A percentile compares a stretch with the other conserved stretches of the same genome.
Conservation (phyloP, 2,329 filamentous ascomycete species). For the Penicillium sclerotigenum region DNA sequence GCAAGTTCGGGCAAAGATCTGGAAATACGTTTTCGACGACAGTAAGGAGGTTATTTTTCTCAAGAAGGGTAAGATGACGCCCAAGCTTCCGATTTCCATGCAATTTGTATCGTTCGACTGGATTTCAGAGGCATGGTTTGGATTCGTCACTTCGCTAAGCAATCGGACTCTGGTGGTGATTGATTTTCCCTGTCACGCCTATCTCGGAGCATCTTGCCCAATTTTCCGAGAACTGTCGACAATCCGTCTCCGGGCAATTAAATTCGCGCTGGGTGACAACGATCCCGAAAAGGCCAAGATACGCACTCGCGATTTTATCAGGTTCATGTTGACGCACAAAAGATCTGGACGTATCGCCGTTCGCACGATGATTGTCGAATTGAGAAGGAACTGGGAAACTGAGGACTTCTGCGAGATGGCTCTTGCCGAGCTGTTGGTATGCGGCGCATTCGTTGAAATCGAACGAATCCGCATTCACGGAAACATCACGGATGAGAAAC, state of each 20-base stretch:
- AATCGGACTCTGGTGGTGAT: neutral
- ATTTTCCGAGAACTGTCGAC: neutral
- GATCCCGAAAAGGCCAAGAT: neutral
- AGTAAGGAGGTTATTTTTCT: neutral
- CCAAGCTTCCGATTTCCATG: neutral
- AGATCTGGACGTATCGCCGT: neutral
- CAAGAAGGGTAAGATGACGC: neutral
- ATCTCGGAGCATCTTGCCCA: neutral
- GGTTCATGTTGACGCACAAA: neutral
- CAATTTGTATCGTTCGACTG: neutral
- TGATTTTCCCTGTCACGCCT: neutral
- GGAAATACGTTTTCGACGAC: neutral
- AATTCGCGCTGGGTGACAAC: neutral
- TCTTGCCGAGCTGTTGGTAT: neutral
- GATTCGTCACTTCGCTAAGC: neutral
- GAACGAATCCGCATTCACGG: neutral
- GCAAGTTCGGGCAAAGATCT: neutral
- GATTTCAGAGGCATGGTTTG: neutral
- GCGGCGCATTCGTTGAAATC: neutral
- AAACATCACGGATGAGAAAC: neutral
- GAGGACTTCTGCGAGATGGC: neutral
- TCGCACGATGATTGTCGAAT: neutral
- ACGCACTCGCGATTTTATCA: neutral
- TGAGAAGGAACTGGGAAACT: neutral
- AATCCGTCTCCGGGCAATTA: neutral